phyloP scores from a whole-genome alignment of 2,329 filamentous ascomycete genomes.

The Coniella lustricola region DNA sequence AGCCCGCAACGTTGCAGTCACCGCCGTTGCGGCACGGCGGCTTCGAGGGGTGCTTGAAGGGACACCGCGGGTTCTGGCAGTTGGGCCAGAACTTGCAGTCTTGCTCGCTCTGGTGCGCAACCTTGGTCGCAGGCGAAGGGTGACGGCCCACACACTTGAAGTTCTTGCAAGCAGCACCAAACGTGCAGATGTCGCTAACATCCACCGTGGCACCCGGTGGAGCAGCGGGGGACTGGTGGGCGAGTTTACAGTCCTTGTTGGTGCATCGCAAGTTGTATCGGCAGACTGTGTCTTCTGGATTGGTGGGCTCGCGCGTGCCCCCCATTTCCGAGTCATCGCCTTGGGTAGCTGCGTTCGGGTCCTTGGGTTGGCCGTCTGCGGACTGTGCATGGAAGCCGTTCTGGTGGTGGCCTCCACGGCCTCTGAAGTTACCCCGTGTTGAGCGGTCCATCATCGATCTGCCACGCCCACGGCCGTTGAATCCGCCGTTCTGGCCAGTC shows the following conservation, averaged over 20 bases:
- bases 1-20: constrained; percentile 72
- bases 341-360: constrained; percentile 28
- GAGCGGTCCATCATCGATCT: constrained; percentile 71
- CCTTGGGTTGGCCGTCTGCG: constrained; percentile 26
- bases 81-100: constrained; percentile 90
- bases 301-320: constrained; percentile 45
- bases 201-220: constrained; percentile 72
- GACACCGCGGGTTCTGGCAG: constrained; percentile 79
- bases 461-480: constrained; percentile 33
- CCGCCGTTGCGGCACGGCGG: constrained; percentile 86
- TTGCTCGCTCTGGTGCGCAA: constrained; percentile 71
- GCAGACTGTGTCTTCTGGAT: constrained; percentile 66
- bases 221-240: constrained; percentile 88
- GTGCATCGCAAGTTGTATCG: constrained; percentile 85
- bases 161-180: constrained; percentile 91
- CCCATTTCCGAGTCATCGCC: constrained; percentile 56
- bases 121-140: constrained; percentile 78
- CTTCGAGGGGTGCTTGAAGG: constrained; percentile 83
- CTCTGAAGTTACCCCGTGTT: constrained; percentile 49
- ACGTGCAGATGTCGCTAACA: constrained; percentile 71
- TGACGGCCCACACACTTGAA: constrained; percentile 87
- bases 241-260: constrained; percentile 84
- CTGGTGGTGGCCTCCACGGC: constrained; percentile 37
- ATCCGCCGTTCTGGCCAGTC: constrained; percentile 38
- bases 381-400: constrained; percentile 29